A percentile compares a stretch with the other conserved stretches of the same genome.
Evolutionary conservation across 805 yeast genomes (phyloP).

Genomic region (Wickerhamomyces bisporus): DNA sequence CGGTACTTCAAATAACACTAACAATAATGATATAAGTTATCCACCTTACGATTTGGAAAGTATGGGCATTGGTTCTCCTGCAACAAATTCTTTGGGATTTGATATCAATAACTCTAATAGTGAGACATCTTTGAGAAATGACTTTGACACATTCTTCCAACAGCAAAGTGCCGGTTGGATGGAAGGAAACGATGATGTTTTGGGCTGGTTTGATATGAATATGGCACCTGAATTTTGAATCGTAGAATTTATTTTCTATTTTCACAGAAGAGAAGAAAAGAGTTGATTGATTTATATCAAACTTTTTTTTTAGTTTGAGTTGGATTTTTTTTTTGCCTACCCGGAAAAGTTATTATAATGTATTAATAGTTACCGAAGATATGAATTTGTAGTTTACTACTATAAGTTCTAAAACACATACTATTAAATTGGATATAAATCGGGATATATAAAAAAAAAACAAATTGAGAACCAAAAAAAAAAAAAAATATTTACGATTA

Average conservation of each 20-base stretch:
- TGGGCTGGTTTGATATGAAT: conserved; percentile 91
- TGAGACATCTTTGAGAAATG: conserved; percentile 23
- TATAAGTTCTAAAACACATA: too few relatives aligned
- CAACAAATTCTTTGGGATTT: conserved; percentile 8
- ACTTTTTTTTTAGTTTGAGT: too few relatives aligned
- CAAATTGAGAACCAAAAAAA: not conserved
- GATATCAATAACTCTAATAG: conserved; percentile 6
- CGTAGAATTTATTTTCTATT: not conserved
- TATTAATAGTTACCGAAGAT: too few relatives aligned
- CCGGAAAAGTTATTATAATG: too few relatives aligned
- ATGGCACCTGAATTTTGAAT: conserved; percentile 56
- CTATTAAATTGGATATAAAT: too few relatives aligned
- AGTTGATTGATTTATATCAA: too few relatives aligned
- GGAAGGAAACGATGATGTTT: conserved; percentile 80
- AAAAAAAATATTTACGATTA: not conserved
- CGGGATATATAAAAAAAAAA: too few relatives aligned
- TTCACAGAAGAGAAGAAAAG: too few relatives aligned
- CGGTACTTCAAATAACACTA: conserved; percentile 8
- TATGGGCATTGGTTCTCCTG: conserved; percentile 7
- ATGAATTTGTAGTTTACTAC: too few relatives aligned
- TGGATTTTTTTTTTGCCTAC: too few relatives aligned
- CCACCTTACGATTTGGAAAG: conserved; percentile 14
- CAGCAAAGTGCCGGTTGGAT: conserved; percentile 85
- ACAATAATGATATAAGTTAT: not conserved
- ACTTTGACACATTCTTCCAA: conserved; percentile 60